These are phyloP conservation scores for Phaffia australis DNA, from an alignment of 768 basidiomycete species.

Conservation along the genomic window DNA sequence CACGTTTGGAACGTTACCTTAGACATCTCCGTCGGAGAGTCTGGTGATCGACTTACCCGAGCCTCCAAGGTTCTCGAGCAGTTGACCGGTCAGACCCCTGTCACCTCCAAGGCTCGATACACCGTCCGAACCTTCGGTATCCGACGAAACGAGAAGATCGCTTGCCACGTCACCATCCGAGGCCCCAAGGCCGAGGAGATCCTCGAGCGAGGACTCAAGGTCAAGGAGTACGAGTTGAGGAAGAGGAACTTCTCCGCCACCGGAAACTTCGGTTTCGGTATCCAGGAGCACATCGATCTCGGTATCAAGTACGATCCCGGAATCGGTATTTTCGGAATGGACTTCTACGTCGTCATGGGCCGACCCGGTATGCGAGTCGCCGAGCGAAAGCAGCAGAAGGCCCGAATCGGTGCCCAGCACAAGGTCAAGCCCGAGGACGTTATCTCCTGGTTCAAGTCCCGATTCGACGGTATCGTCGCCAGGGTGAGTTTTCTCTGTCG, in stretches of 20 bases:
- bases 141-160: conserved; percentile 99
- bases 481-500: conserved; percentile 3
- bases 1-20: conserved; percentile 19
- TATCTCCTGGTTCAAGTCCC: conserved; percentile 98
- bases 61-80: conserved; percentile 99
- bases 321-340: conserved; percentile 99
- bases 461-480: conserved; percentile 90
- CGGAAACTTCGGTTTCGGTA: conserved; percentile 98
- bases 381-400: conserved; percentile 76
- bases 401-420: conserved; percentile 76
- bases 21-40: conserved; percentile 99
- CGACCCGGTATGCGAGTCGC: conserved; percentile 87
- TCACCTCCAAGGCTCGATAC: conserved; percentile 99
- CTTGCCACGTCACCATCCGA: conserved; percentile 76
- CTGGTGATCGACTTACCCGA: conserved; percentile 95
- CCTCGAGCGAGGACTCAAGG: conserved; percentile 95
- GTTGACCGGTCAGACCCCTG: conserved; percentile 97
- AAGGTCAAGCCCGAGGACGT: conserved; percentile 92
- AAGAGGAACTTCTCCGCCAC: conserved; percentile 53
- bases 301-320: conserved; percentile 96
- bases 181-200: conserved; percentile 99
- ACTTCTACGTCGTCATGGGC: conserved; percentile 90
- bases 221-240: conserved; percentile 98
- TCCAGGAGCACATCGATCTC: conserved; percentile 98
- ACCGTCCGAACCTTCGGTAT: conserved; percentile 98